phyloP scores from a whole-genome alignment of 192 early-diverging fungal species.

The Entrophospora sp. region DNA sequence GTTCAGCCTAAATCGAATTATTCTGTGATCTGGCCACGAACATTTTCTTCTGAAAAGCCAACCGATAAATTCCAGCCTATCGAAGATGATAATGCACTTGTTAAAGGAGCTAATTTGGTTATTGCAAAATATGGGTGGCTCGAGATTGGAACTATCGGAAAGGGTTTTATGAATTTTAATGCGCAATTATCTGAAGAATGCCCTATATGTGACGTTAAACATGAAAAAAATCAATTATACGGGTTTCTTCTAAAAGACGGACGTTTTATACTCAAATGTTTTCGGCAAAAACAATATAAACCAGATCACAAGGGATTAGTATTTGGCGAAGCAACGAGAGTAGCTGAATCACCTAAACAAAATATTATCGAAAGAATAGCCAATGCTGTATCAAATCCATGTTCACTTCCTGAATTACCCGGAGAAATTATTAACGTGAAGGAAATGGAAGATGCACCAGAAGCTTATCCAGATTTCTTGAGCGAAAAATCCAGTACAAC shows the following conservation, averaged over 20 bases:
- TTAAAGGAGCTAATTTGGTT: too few species aligned
- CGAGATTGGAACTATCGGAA: not conserved
- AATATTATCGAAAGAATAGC: not conserved
- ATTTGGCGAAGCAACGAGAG: not conserved
- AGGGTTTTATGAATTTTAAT: not conserved
- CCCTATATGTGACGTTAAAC: not conserved
- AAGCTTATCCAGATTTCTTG: constrained; percentile 7
- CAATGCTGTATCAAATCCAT: not conserved
- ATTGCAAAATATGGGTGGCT: too few species aligned
- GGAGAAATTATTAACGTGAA: not conserved
- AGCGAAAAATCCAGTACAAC: too few species aligned
- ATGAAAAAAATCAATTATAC: constrained; percentile 9
- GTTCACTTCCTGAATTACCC: not conserved
- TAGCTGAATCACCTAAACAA: too few species aligned
- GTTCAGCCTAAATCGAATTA: constrained; percentile 8
- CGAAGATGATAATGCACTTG: too few species aligned
- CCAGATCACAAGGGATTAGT: not conserved
- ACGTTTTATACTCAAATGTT: not conserved
- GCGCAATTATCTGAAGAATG: not conserved
- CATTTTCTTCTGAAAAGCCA: constrained; percentile 12
- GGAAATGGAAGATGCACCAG: not conserved
- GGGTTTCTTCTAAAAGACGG: not conserved
- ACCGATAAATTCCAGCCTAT: not conserved
- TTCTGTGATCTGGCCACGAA: constrained; percentile 3
- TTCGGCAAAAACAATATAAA: constrained; percentile 15